Base-by-base conservation (phyloP, 345 rosid species). In the Sapria himalayana region DNA sequence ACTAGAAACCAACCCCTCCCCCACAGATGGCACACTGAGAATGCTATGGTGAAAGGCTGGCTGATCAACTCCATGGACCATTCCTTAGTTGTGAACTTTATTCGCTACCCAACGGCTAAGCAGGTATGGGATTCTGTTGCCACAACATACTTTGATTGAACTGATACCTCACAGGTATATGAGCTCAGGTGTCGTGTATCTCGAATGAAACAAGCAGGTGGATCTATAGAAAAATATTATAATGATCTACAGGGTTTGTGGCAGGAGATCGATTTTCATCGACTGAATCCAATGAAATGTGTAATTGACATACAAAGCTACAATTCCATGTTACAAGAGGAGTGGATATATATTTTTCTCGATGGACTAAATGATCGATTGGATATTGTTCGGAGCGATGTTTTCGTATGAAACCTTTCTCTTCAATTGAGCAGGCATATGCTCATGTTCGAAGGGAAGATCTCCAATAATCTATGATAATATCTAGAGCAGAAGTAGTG, bases 261-360 rank as follows among this genome's bases (percentile, higher is more conserved):
- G 22, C 25, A 2, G 1, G 50, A 55, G 4, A 49, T 41, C 15
- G 40, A 40, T 16, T 14, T 25, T 13, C 0, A 21, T n/a, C 36
- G 13, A 13, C 50, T 49, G 0, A 51, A 19, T 32, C 49, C 19
- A 3, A 44, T 44, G 29, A 29, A 14, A n/a, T 31, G 37, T 3
- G 8, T 8, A 29, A 13, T n/a, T 32, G 38, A 44, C 33, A 44
- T 44, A 11, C 8, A 44, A 13, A 29, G 9, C 2, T 20, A 20
- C 2, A 31, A 44, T n/a, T 0, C 16, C n/a, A 2, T 20, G 6
- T 3, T 44, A 2, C n/a, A 44, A 13, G 38, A 44, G 15, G 38
- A 44, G 1, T 1, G 15, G 8, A 23, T 42, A 2, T 42, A 42
- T 25, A 13, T 15, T 16, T 42, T 42, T 15, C 10, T 44, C 3